A percentile compares a stretch with the other conserved stretches of the same genome.
Conservation (phyloP, 768 basidiomycete species). For the Pilatotrama ljubarskyi region DNA sequence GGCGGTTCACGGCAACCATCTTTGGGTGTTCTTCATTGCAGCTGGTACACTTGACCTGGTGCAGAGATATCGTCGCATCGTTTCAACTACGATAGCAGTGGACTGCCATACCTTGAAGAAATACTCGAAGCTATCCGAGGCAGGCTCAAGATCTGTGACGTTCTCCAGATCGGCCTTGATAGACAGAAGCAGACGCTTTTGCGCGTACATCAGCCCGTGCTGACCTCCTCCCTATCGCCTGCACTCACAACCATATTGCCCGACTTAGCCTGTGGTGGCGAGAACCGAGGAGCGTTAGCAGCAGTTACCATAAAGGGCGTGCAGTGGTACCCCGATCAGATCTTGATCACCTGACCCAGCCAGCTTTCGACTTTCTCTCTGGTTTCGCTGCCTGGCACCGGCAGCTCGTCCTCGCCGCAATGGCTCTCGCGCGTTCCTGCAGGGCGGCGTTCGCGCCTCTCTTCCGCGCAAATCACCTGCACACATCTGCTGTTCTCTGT, state of each 20-base stretch:
- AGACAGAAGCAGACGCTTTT: constrained; percentile 58
- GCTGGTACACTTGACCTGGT: constrained; percentile 74
- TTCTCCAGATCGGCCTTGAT: constrained; percentile 83
- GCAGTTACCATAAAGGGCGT: constrained; percentile 1
- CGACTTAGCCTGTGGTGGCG: neutral
- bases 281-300: neutral
- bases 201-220: neutral
- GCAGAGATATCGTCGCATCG: neutral
- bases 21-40: constrained; percentile 80
- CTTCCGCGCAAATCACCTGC: constrained; percentile 28
- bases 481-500: constrained; percentile 11
- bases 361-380: constrained; percentile 15
- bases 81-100: neutral
- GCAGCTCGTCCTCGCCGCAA: constrained; percentile 15
- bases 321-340: constrained; percentile 7
- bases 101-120: constrained; percentile 63
- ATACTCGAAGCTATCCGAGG: constrained; percentile 70
- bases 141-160: constrained; percentile 67
- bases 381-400: constrained; percentile 1
- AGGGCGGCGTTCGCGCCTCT: constrained; percentile 15
- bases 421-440: constrained; percentile 22
- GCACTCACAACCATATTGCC: constrained; percentile 21
- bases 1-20: constrained; percentile 66
- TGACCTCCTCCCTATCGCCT: neutral
- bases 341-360: constrained; percentile 9